A percentile compares a stretch with the other conserved stretches of the same genome.
Conservation (phyloP, 2,329 filamentous ascomycete genomes). For the Botrytis medusae region DNA sequence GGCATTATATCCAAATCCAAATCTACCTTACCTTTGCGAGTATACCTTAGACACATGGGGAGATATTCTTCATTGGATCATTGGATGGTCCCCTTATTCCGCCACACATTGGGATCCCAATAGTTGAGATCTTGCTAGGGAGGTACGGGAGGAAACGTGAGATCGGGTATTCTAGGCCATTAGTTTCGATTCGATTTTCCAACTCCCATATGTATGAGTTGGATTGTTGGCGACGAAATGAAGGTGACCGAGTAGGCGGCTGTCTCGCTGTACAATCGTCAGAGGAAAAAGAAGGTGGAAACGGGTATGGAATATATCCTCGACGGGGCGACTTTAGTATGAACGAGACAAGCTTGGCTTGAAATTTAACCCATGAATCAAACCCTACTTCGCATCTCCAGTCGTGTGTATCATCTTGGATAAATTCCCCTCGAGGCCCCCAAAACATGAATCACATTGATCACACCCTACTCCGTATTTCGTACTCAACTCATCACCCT, state of each 20-base stretch:
- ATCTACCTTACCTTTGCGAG: neutral
- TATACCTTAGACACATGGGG: neutral
- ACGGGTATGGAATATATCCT: neutral
- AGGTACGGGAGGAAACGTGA: neutral
- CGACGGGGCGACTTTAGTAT: neutral
- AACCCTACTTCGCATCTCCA: neutral
- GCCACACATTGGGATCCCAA: conserved; percentile 9
- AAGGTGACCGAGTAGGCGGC: neutral
- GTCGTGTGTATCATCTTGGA: conserved; percentile 9
- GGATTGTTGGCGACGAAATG: neutral
- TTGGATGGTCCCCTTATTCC: neutral
- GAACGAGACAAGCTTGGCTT: neutral
- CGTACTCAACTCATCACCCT: neutral
- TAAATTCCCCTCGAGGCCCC: neutral
- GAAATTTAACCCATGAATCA: neutral
- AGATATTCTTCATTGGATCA: conserved; percentile 12
- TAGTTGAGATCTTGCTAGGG: neutral
- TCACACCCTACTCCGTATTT: neutral
- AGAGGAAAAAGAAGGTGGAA: neutral
- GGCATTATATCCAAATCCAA: neutral
- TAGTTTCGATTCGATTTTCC: neutral
- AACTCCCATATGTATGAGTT: neutral
- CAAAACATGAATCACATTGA: neutral
- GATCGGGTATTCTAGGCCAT: neutral
- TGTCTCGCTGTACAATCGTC: neutral